Evolutionary conservation across 148 eudicot species (phyloP).

Genomic region (Vaccinium macrocarpon): DNA sequence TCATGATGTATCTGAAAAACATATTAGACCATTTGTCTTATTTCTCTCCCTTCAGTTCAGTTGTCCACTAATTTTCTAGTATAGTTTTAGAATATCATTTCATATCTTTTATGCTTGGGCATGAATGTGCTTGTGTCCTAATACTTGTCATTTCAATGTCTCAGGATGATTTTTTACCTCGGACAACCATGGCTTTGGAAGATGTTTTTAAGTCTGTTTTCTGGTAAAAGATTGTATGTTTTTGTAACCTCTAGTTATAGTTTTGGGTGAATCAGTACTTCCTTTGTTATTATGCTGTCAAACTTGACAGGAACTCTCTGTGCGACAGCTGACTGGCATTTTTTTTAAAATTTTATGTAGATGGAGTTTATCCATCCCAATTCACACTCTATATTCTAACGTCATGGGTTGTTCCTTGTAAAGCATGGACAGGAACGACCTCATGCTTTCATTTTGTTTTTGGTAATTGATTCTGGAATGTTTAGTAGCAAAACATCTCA

Average conservation of each 20-base stretch:
- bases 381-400: background rate
- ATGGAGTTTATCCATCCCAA: background rate
- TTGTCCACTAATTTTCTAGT: background rate
- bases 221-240: constrained; percentile 77
- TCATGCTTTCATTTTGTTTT: background rate
- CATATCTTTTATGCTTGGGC: background rate
- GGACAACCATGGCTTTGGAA: constrained; percentile 84
- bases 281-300: background rate
- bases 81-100: background rate
- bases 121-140: background rate
- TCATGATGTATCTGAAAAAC: background rate
- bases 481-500: background rate
- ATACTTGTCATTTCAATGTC: constrained; percentile 6
- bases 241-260: constrained; percentile 28
- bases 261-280: background rate
- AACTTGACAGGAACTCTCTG: background rate
- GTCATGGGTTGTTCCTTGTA: background rate
- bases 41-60: background rate
- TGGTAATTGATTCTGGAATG: background rate
- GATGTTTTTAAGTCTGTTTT: constrained; percentile 72
- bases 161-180: constrained; percentile 98
- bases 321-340: background rate
- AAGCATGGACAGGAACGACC: background rate
- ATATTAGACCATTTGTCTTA: background rate
- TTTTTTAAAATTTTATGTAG: background rate